phyloP scores from a whole-genome alignment of 2,329 filamentous ascomycete species.

The Orbilia blumenaviensis region DNA sequence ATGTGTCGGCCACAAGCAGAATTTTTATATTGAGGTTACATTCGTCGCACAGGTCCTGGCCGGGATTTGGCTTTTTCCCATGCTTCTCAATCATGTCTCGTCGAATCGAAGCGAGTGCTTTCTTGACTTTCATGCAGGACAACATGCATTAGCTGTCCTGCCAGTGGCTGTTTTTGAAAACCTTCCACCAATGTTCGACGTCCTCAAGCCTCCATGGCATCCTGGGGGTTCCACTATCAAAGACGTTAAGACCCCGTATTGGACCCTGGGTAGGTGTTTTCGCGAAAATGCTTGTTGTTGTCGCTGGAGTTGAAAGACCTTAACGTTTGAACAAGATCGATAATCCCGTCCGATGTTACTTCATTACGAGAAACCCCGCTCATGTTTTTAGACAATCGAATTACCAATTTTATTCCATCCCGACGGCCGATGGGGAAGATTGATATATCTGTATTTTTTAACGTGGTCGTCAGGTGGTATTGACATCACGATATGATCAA shows the following conservation, averaged over 20 bases:
- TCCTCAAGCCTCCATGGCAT: neutral
- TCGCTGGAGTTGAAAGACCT: neutral
- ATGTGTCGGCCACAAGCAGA: too few species aligned
- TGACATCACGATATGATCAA: neutral
- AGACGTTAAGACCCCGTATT: neutral
- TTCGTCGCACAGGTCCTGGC: slow-evolving; percentile 16
- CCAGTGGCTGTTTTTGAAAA: neutral
- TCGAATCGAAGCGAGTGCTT: slow-evolving; percentile 24
- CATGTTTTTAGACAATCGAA: neutral
- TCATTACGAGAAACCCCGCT: slow-evolving; percentile 9
- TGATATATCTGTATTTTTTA: neutral
- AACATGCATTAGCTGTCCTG: slow-evolving; percentile 6
- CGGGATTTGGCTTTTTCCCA: slow-evolving; percentile 8
- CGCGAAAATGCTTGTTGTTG: neutral
- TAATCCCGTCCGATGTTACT: slow-evolving; percentile 25
- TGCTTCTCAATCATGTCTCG: slow-evolving; percentile 18
- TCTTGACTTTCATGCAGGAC: slow-evolving; percentile 19
- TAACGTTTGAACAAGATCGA: neutral
- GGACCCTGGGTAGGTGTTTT: neutral
- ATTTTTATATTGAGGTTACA: slow-evolving; percentile 47
- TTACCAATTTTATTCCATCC: neutral
- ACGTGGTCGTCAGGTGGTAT: neutral
- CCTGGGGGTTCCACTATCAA: slow-evolving; percentile 20
- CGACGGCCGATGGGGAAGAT: neutral
- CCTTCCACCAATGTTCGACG: neutral